Evolutionary conservation across 208 protist genomes (phyloP).

Genomic region (Naegleria lovaniensis): DNA sequence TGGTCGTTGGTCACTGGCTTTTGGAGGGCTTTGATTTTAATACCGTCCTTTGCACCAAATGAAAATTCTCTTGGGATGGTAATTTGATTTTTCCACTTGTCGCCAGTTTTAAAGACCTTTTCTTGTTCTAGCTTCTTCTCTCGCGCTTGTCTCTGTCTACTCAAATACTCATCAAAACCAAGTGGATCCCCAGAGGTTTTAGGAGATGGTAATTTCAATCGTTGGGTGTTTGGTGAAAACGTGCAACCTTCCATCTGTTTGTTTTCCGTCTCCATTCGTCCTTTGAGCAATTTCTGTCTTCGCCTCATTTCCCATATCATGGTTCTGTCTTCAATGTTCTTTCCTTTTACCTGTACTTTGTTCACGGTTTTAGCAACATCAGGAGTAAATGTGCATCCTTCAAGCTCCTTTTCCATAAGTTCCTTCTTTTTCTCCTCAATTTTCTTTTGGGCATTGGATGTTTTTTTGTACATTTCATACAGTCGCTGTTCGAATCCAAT

Average conservation of each 20-base stretch:
- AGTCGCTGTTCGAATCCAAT: neutral
- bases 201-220: neutral
- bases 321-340: neutral
- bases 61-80: constrained; percentile 29
- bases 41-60: neutral
- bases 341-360: neutral
- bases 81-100: constrained; percentile 34
- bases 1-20: constrained; percentile 13
- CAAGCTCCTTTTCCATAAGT: neutral
- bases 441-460: neutral
- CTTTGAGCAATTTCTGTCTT: neutral
- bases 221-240: neutral
- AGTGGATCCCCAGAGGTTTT: neutral
- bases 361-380: neutral
- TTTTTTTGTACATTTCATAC: neutral
- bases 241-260: constrained; percentile 8
- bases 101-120: constrained; percentile 27
- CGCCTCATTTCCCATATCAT: neutral
- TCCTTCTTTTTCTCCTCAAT: neutral
- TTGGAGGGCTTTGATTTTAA: constrained; percentile 21
- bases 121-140: neutral
- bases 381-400: constrained; percentile 13
- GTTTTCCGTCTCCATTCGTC: neutral
- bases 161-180: neutral
- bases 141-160: neutral